These are phyloP conservation scores for Coemansia pectinata DNA, from an alignment of 192 early-diverging fungal species.

Conservation along the genomic window DNA sequence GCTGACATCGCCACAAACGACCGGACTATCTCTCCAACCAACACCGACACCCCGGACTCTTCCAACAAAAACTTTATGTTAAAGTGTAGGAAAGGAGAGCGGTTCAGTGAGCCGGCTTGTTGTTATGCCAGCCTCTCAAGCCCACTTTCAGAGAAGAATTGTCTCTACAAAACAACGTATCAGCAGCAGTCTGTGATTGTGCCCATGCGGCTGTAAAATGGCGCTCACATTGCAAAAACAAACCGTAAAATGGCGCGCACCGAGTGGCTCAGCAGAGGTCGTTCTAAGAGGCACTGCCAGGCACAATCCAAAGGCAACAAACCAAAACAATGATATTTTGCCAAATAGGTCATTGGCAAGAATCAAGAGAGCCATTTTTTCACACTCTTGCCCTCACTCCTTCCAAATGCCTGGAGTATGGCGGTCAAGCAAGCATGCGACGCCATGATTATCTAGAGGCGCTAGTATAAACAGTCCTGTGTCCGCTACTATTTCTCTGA, in stretches of 20 bases:
- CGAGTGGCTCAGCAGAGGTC: conserved; percentile 1
- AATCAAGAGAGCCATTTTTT: conserved; percentile 1
- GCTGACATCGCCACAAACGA: not conserved
- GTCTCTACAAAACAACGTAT: not conserved
- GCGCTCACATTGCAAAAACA: not conserved
- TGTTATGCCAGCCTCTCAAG: not conserved
- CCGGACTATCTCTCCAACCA: not conserved
- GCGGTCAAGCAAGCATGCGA: not conserved
- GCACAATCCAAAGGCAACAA: conserved; percentile 5
- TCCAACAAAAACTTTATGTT: not conserved
- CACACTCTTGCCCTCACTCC: not conserved
- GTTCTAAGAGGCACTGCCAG: not conserved
- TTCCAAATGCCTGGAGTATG: not conserved
- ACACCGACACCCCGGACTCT: not conserved
- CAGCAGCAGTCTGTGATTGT: not conserved
- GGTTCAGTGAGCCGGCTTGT: not conserved
- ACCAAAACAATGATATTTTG: conserved; percentile 5
- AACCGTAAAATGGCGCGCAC: not conserved
- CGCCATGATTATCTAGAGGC: not conserved
- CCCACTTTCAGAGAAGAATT: not conserved
- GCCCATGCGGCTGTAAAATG: not conserved
- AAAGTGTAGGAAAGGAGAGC: not conserved
- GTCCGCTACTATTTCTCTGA: not conserved
- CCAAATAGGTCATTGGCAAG: conserved; percentile 6
- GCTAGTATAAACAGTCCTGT: conserved; percentile 4